phyloP scores from a whole-genome alignment of 2,329 filamentous ascomycete genomes.

The Diaporthe eres region DNA sequence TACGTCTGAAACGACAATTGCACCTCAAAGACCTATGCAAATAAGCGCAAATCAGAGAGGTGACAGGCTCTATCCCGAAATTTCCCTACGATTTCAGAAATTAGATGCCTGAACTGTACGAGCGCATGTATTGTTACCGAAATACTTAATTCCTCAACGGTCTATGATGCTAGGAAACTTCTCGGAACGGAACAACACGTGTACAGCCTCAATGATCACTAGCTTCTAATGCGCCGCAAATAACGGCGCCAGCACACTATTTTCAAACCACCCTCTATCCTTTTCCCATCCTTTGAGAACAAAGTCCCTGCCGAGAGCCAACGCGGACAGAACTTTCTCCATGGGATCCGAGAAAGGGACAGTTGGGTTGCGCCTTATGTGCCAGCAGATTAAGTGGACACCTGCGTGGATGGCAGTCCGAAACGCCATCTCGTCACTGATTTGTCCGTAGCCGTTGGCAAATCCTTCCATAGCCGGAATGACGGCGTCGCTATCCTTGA shows the following conservation, averaged over 20 bases:
- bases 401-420: conserved; percentile 57
- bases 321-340: conserved; percentile 34
- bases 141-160: neutral
- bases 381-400: conserved; percentile 54
- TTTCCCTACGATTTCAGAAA: too few relatives aligned
- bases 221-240: neutral
- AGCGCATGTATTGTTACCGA: neutral
- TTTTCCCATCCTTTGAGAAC: conserved; percentile 43
- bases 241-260: conserved; percentile 39
- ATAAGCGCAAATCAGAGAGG: too few relatives aligned
- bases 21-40: too few relatives aligned
- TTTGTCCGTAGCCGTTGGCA: conserved; percentile 51
- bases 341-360: conserved; percentile 15
- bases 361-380: conserved; percentile 39
- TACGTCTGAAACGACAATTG: too few relatives aligned
- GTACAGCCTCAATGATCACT: too few relatives aligned
- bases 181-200: too few relatives aligned
- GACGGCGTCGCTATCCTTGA: conserved; percentile 49
- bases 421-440: conserved; percentile 56
- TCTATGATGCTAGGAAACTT: neutral
- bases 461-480: conserved; percentile 54
- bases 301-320: conserved; percentile 42
- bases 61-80: too few relatives aligned
- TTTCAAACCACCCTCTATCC: conserved; percentile 42
- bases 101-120: too few relatives aligned